Percentiles rank a stretch among this genome's conserved stretches.
Conservation (phyloP, 805 yeast species). For the Candida broadrunensis region DNA sequence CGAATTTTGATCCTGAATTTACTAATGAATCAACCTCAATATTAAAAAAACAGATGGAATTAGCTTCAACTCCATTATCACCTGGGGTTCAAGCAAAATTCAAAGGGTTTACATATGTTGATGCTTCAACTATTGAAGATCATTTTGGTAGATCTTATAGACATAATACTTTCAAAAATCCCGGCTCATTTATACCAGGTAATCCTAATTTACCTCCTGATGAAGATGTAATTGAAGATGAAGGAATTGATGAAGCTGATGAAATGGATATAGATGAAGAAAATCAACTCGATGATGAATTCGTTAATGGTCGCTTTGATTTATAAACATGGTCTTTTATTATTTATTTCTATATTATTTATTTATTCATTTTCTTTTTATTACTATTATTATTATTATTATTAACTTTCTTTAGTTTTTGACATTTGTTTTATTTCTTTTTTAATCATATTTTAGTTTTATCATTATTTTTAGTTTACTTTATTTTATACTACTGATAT, state of each 20-base stretch:
- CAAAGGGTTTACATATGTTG: conserved; percentile 95
- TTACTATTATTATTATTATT: neutral
- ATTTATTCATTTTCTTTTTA: neutral
- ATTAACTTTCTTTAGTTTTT: neutral
- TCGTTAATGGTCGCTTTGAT: conserved; percentile 88
- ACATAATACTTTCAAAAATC: conserved; percentile 36
- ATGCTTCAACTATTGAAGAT: conserved; percentile 89
- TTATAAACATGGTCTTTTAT: conserved; percentile 35
- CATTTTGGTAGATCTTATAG: conserved; percentile 50
- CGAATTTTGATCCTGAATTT: conserved; percentile 97
- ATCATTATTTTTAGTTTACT: too few species aligned
- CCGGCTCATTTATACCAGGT: conserved; percentile 76
- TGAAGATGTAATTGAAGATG: conserved; percentile 78
- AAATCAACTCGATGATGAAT: conserved; percentile 73
- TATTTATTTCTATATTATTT: neutral
- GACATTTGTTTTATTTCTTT: too few species aligned
- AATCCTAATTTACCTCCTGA: conserved; percentile 79
- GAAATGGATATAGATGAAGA: conserved; percentile 53
- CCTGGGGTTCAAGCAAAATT: conserved; percentile 96
- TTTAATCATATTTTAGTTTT: too few species aligned
- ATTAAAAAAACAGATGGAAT: conserved; percentile 61
- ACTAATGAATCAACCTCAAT: conserved; percentile 87
- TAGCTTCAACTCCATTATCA: conserved; percentile 77
- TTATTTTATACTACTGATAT: too few species aligned
- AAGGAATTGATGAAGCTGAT: conserved; percentile 46